A percentile compares a stretch with the other conserved stretches of the same genome.
These are phyloP conservation scores for Guyanaporus albipodus DNA, from an alignment of 768 basidiomycete species.

Conservation along the genomic window DNA sequence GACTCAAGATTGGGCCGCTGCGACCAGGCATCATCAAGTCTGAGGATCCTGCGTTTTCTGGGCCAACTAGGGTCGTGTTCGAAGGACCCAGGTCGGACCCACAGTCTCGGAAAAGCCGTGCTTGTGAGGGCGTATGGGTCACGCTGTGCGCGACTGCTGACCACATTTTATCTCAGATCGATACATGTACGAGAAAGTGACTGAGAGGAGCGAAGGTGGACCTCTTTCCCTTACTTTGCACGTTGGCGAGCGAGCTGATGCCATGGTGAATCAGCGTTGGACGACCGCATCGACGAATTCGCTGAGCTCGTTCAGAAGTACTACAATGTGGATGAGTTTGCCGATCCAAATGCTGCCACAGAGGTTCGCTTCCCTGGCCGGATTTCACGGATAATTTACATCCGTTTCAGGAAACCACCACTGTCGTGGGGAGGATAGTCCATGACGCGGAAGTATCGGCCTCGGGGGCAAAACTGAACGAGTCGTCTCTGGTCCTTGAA, in stretches of 20 bases:
- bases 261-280: slow-evolving; percentile 52
- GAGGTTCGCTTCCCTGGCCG: slow-evolving; percentile 37
- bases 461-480: slow-evolving; percentile 63
- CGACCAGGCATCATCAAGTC: slow-evolving; percentile 14
- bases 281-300: slow-evolving; percentile 84
- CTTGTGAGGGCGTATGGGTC: slow-evolving; percentile 45
- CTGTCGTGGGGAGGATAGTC: slow-evolving; percentile 70
- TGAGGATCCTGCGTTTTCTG: slow-evolving; percentile 17
- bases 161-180: slow-evolving; percentile 56
- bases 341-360: slow-evolving; percentile 63
- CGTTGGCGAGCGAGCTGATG: not conserved
- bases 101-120: slow-evolving; percentile 39
- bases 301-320: slow-evolving; percentile 67
- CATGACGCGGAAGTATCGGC: slow-evolving; percentile 59
- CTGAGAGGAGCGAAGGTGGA: slow-evolving; percentile 76
- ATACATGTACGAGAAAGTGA: slow-evolving; percentile 93
- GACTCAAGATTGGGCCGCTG: slow-evolving; percentile 15
- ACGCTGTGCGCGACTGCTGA: not conserved
- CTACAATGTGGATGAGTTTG: slow-evolving; percentile 69
- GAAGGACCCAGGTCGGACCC: slow-evolving; percentile 30
- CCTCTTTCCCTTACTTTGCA: not conserved
- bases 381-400: not conserved
- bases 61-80: slow-evolving; percentile 30
- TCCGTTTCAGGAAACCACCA: slow-evolving; percentile 51
- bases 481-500: slow-evolving; percentile 74